Conservation (phyloP, 2,329 filamentous ascomycete genomes). For the Aspergillus terreus region DNA sequence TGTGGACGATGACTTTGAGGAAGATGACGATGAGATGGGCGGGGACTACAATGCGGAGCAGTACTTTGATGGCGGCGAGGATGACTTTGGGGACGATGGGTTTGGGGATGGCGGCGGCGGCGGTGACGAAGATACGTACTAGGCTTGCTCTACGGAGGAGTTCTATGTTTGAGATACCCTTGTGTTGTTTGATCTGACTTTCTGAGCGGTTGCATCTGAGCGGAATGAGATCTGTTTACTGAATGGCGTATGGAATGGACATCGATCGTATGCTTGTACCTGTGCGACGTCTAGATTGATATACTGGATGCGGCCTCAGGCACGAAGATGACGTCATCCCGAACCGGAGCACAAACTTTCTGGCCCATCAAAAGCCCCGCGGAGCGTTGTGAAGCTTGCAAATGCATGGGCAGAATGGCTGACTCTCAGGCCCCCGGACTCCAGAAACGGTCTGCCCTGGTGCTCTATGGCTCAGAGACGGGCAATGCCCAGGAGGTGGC, state of each 20-base stretch:
- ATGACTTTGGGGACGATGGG: slow-evolving; percentile 52
- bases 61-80: slow-evolving; percentile 60
- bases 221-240: slow-evolving; percentile 4
- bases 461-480: slow-evolving; percentile 93
- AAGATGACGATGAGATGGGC: slow-evolving; percentile 56
- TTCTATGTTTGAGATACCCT: slow-evolving; percentile 26
- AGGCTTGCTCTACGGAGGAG: slow-evolving; percentile 6
- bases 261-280: too few species aligned
- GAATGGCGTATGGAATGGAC: too few species aligned
- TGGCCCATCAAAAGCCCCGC: not conserved
- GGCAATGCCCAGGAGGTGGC: slow-evolving; percentile 91
- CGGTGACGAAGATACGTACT: slow-evolving; percentile 47
- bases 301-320: not conserved
- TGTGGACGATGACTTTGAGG: slow-evolving; percentile 57
- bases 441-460: slow-evolving; percentile 52
- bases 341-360: not conserved
- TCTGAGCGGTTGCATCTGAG: slow-evolving; percentile 6
- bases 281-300: too few species aligned
- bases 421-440: slow-evolving; percentile 10
- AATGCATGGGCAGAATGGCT: slow-evolving; percentile 21
- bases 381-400: not conserved
- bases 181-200: slow-evolving; percentile 17
- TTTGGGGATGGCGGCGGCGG: slow-evolving; percentile 53
- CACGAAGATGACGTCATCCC: slow-evolving; percentile 4
- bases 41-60: slow-evolving; percentile 64